phyloP scores from a whole-genome alignment of 1,284 basidiomycete genomes.

The Sporisorium sorghi region DNA sequence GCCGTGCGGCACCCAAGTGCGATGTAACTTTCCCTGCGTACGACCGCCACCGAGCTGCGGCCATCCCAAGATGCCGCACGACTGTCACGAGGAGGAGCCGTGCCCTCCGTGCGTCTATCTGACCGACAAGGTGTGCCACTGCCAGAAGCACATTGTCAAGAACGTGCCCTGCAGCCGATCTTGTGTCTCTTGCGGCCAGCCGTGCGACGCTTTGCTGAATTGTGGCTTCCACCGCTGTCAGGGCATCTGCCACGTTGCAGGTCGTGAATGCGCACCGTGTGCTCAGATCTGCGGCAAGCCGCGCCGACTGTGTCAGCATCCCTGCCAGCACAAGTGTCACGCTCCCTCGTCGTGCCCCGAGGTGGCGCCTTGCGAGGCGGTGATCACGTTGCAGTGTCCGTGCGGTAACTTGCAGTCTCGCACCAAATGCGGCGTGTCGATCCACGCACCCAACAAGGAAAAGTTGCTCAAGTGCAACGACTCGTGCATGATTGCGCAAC shows the following conservation, averaged over 20 bases:
- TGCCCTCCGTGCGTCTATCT: slow-evolving; percentile 68
- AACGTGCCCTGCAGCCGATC: slow-evolving; percentile 65
- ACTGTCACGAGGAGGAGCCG: slow-evolving; percentile 63
- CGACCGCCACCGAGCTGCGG: slow-evolving; percentile 63
- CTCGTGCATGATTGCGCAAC: slow-evolving; percentile 63
- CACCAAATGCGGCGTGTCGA: slow-evolving; percentile 55
- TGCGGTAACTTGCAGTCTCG: slow-evolving; percentile 65
- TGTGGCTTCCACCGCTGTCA: slow-evolving; percentile 65
- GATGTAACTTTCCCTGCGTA: slow-evolving; percentile 65
- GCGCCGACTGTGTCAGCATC: slow-evolving; percentile 60
- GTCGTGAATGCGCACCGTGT: slow-evolving; percentile 60
- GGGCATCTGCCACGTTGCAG: slow-evolving; percentile 60
- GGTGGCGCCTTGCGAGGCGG: slow-evolving; percentile 59
- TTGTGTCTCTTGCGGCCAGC: slow-evolving; percentile 59
- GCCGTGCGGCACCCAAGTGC: slow-evolving; percentile 62
- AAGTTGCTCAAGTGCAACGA: slow-evolving; percentile 64
- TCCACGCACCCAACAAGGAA: slow-evolving; percentile 47
- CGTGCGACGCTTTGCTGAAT: slow-evolving; percentile 58
- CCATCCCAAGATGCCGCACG: slow-evolving; percentile 65
- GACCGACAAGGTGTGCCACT: slow-evolving; percentile 62
- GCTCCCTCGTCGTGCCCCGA: slow-evolving; percentile 65
- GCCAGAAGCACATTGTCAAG: slow-evolving; percentile 61
- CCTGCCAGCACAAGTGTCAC: slow-evolving; percentile 63
- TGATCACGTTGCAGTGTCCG: slow-evolving; percentile 60
- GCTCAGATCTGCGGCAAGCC: slow-evolving; percentile 64